A percentile compares a stretch with the other conserved stretches of the same genome.
phyloP scores from a whole-genome alignment of 768 basidiomycete genomes.

The Polyporus arcularius region DNA sequence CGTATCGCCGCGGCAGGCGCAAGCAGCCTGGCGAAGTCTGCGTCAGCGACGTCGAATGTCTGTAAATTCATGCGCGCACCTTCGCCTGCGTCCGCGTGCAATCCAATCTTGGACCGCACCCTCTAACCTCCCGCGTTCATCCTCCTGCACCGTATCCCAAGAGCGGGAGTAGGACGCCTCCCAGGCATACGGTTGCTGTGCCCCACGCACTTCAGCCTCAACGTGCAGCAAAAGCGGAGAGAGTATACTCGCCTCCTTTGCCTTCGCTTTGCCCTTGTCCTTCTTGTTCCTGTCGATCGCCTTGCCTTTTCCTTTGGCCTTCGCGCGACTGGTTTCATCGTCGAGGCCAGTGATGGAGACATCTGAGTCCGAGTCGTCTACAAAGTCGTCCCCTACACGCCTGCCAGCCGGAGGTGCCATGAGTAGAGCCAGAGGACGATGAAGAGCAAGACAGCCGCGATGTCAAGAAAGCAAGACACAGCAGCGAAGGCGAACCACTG shows the following conservation, averaged over 20 bases:
- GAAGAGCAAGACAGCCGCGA: no score
- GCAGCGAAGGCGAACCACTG: no score
- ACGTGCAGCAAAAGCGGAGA: not conserved
- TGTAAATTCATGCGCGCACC: conserved; percentile 43
- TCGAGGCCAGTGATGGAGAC: conserved; percentile 50
- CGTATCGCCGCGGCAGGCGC: conserved; percentile 87
- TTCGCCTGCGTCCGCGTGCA: conserved; percentile 73
- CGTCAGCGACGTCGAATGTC: conserved; percentile 8
- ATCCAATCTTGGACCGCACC: conserved; percentile 88
- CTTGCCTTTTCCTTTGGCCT: conserved; percentile 53
- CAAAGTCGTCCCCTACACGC: conserved; percentile 30
- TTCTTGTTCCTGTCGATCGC: conserved; percentile 50
- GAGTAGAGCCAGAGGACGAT: not conserved
- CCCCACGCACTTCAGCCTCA: not conserved
- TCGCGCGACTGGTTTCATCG: conserved; percentile 33
- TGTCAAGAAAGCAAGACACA: not conserved
- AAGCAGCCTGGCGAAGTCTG: conserved; percentile 52
- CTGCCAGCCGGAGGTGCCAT: conserved; percentile 20
- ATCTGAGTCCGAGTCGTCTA: conserved; percentile 72
- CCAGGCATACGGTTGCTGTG: conserved; percentile 88
- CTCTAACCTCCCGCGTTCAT: conserved; percentile 89
- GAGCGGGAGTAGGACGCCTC: conserved; percentile 92
- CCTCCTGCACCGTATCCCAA: conserved; percentile 98
- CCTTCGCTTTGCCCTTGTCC: conserved; percentile 58
- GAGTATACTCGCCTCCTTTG: conserved; percentile 45